These are phyloP conservation scores for Entophlyctis helioformis DNA, from an alignment of 192 early-diverging fungal species.

Conservation along the genomic window DNA sequence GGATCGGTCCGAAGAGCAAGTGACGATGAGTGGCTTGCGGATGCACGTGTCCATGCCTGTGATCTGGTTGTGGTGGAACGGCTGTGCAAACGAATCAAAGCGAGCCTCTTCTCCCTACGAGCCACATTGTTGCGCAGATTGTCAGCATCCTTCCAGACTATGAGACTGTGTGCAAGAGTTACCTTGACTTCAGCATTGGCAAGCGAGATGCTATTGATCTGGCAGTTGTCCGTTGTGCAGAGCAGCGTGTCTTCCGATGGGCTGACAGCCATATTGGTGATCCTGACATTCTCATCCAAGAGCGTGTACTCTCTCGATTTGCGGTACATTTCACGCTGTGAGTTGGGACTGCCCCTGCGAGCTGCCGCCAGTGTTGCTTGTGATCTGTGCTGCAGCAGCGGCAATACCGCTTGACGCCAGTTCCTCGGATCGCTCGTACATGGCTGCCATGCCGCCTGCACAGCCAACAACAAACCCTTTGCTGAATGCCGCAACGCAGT, in stretches of 20 bases:
- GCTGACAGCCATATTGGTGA: conserved; percentile 31
- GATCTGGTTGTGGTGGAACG: conserved; percentile 37
- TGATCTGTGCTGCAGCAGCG: background rate
- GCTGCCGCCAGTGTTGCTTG: background rate
- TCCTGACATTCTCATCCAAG: conserved; percentile 19
- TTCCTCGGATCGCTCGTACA: conserved; percentile 21
- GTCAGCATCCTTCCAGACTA: background rate
- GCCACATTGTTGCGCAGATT: background rate
- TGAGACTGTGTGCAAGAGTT: background rate
- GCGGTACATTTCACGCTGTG: conserved; percentile 19
- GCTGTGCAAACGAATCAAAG: conserved; percentile 16
- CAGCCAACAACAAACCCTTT: conserved; percentile 36
- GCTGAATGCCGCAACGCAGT: conserved; percentile 17
- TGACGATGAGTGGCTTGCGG: conserved; percentile 40
- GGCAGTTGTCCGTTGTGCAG: conserved; percentile 25
- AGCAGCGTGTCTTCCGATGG: conserved; percentile 39
- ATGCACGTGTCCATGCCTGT: conserved; percentile 35
- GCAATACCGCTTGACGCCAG: background rate
- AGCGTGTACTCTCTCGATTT: conserved; percentile 31
- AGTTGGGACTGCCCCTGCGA: background rate
- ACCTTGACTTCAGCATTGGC: background rate
- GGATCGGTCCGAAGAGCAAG: conserved; percentile 29
- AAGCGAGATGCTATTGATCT: conserved; percentile 25
- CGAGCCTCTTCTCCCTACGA: conserved; percentile 21
- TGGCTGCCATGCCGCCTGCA: conserved; percentile 13